Evolutionary conservation across 2,329 filamentous ascomycete genomes (phyloP).

Genomic region (Fusarium neocosmosporiellum): DNA sequence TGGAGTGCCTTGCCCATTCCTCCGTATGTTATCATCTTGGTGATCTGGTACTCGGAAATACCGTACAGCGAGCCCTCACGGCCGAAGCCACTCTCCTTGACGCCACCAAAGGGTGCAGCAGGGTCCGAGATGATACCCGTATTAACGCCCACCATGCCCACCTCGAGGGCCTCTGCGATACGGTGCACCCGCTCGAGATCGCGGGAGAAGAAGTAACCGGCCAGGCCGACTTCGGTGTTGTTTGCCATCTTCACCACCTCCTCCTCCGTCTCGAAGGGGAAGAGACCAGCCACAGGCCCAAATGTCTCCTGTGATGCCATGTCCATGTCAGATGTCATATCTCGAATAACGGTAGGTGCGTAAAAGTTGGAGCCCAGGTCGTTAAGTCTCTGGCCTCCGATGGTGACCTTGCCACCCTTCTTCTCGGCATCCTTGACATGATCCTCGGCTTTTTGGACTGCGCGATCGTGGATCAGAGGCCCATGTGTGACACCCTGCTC

Average conservation of each 20-base stretch:
- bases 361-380: slow-evolving; percentile 89
- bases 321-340: slow-evolving; percentile 87
- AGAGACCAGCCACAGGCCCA: slow-evolving; percentile 90
- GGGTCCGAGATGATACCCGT: slow-evolving; percentile 74
- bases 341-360: slow-evolving; percentile 87
- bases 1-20: slow-evolving; percentile 68
- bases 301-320: slow-evolving; percentile 93
- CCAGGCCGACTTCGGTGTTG: slow-evolving; percentile 83
- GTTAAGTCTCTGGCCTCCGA: slow-evolving; percentile 79
- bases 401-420: slow-evolving; percentile 80
- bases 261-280: slow-evolving; percentile 87
- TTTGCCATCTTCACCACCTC: slow-evolving; percentile 91
- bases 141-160: slow-evolving; percentile 90
- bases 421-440: slow-evolving; percentile 83
- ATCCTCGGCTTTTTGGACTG: slow-evolving; percentile 79
- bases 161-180: slow-evolving; percentile 77
- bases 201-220: slow-evolving; percentile 90
- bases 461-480: slow-evolving; percentile 86
- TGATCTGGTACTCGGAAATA: slow-evolving; percentile 79
- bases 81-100: slow-evolving; percentile 86
- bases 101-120: slow-evolving; percentile 77
- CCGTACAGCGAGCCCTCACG: slow-evolving; percentile 83
- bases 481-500: slow-evolving; percentile 79
- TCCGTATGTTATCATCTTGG: slow-evolving; percentile 72
- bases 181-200: slow-evolving; percentile 70